Evolutionary conservation across 139 green algal species (phyloP), one percentile per base, ranked within the genome.

Genomic region (Chlorella sp.): DNA sequence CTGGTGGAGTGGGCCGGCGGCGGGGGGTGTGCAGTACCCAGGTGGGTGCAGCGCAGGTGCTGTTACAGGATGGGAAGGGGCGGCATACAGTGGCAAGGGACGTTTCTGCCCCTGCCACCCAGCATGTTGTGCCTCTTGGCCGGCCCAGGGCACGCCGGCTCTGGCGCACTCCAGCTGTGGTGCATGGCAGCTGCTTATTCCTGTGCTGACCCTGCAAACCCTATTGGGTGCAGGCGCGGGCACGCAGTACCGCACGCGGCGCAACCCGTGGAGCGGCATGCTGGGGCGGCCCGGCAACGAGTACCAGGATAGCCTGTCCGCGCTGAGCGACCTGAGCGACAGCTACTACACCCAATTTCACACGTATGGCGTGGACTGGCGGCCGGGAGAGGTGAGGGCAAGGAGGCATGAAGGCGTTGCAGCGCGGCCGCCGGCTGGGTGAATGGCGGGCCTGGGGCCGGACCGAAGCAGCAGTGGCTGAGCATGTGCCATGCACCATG

Each of bases 301-400:
- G 72, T 90, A 87, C 70, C 87, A 90, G 78, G 87, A 90, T 78
- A 80, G 44, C 51, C 47, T 90, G 1, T 81, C 57, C 2, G 87
- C 87, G 4, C 16, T 89, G 25, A 74, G 36, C 7, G 30, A 78
- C 69, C 36, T 90, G 74, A 47, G 21, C 12, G 28, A 39, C 16
- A 56, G 30, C 56, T 70, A 25, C 55, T 78, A 78, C 67, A 85
- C n/a, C 21, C n/a, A 1, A 1, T 83, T 69, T 18, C 87, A 89
- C 72, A 90, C 76, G 23, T 90, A 83, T 86, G 87, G 74, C 12
- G 69, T 90, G 63, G 83, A 89, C 75, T 90, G 87, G 87, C 15
- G 25, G 56, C 87, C 87, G 32, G 87, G 87, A 32, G 26, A 90
- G 81, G 71, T 85, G 80, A 20, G 63, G 13, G 44, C 44, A 23